Conservation (phyloP, 768 basidiomycete species). For the Mycena galericulata region DNA sequence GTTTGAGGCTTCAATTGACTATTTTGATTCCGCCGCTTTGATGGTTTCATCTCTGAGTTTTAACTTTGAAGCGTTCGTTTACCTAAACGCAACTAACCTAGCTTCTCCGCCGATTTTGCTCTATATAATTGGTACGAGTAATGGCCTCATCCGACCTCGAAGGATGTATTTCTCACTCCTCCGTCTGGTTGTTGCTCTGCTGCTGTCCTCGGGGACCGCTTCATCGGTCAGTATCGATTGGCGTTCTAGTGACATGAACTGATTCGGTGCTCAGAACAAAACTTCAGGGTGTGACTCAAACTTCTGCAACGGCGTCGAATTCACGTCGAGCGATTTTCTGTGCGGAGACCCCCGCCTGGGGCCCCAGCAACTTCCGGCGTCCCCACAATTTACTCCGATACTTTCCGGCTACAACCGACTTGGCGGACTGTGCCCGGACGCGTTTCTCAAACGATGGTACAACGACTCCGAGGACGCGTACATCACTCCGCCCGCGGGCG, state of each 20-base stretch:
- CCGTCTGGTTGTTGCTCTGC: not conserved
- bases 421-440: conserved; percentile 15
- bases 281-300: not conserved
- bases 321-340: not conserved
- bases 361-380: not conserved
- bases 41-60: not conserved
- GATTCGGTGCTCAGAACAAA: not conserved
- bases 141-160: not conserved
- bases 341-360: conserved; percentile 26
- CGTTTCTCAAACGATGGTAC: conserved; percentile 26
- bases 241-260: not conserved
- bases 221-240: not conserved
- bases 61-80: not conserved
- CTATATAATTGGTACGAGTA: not conserved
- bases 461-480: conserved; percentile 2
- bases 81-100: not conserved
- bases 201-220: not conserved
- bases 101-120: not conserved
- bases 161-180: conserved; percentile 1
- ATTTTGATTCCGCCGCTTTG: not conserved
- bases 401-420: conserved; percentile 20
- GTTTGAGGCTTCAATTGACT: not conserved
- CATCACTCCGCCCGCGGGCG: not conserved
- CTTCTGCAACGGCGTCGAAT: conserved; percentile 18
- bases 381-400: not conserved